Percentiles rank a stretch among this genome's conserved stretches.
Evolutionary conservation across 805 yeast species (phyloP).

Genomic region (Nakazawaea ishiwadae): DNA sequence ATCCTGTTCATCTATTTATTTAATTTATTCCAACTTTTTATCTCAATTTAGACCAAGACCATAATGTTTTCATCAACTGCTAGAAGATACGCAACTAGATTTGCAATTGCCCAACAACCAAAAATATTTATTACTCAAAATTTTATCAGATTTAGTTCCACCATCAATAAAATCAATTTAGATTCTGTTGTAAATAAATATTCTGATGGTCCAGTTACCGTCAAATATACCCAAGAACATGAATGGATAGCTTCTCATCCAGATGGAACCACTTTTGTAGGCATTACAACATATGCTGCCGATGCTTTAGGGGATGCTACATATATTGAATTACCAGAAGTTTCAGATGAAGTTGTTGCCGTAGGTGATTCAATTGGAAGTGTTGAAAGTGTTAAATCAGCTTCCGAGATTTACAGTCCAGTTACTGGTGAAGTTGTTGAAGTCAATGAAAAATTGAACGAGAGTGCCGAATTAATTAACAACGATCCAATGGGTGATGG

Average conservation of each 20-base stretch:
- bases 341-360: constrained; percentile 35
- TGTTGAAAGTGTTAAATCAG: constrained; percentile 91
- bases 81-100: constrained; percentile 24
- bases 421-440: constrained; percentile 72
- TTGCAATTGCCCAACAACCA: constrained; percentile 45
- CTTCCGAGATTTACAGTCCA: constrained; percentile 90
- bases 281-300: constrained; percentile 92
- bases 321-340: constrained; percentile 83
- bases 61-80: constrained; percentile 1
- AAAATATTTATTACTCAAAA: constrained; percentile 54
- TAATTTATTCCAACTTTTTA: too few species aligned
- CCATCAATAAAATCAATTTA: constrained; percentile 25
- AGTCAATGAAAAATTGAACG: constrained; percentile 61
- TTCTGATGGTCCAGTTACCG: constrained; percentile 39
- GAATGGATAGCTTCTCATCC: constrained; percentile 90
- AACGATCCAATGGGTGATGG: constrained; percentile 91
- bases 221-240: constrained; percentile 82
- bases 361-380: constrained; percentile 86
- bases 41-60: too few species aligned
- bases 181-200: constrained; percentile 25
- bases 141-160: constrained; percentile 18
- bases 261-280: constrained; percentile 80
- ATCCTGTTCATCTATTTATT: too few species aligned
- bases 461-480: constrained; percentile 75
- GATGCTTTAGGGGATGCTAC: constrained; percentile 98